These are phyloP conservation scores for Didymellaceae sp. DNA, from an alignment of 2,329 filamentous ascomycete species.

Conservation along the genomic window DNA sequence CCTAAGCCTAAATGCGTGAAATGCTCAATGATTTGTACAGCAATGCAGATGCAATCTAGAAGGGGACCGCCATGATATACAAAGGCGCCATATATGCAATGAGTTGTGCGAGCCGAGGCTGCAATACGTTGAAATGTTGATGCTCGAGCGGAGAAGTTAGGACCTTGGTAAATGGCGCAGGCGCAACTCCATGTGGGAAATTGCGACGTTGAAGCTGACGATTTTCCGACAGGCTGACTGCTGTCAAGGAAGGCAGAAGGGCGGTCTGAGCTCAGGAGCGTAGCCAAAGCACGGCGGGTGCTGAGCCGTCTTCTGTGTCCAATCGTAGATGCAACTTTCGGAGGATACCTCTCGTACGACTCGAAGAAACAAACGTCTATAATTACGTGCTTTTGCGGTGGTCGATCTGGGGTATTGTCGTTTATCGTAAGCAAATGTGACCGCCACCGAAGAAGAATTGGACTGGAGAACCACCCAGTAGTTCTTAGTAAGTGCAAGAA, in stretches of 20 bases:
- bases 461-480: constrained; percentile 26
- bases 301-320: constrained; percentile 23
- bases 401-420: constrained; percentile 36
- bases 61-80: constrained; percentile 33
- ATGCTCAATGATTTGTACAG: constrained; percentile 28
- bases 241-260: neutral
- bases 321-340: constrained; percentile 31
- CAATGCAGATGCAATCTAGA: constrained; percentile 26
- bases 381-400: constrained; percentile 38
- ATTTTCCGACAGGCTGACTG: neutral
- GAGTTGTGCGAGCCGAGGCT: constrained; percentile 14
- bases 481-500: constrained; percentile 15
- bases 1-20: constrained; percentile 13
- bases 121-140: constrained; percentile 18
- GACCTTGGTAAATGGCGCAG: constrained; percentile 1
- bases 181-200: neutral
- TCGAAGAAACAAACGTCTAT: constrained; percentile 34
- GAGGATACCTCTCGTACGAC: constrained; percentile 23
- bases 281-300: constrained; percentile 25
- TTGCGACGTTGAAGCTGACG: neutral
- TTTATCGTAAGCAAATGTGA: constrained; percentile 38
- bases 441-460: constrained; percentile 27
- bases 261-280: constrained; percentile 2
- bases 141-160: constrained; percentile 12
- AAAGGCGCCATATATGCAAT: constrained; percentile 30